Evolutionary conservation across 1,139 yeast genomes (phyloP).

Genomic region (Taphrina flavorubra): DNA sequence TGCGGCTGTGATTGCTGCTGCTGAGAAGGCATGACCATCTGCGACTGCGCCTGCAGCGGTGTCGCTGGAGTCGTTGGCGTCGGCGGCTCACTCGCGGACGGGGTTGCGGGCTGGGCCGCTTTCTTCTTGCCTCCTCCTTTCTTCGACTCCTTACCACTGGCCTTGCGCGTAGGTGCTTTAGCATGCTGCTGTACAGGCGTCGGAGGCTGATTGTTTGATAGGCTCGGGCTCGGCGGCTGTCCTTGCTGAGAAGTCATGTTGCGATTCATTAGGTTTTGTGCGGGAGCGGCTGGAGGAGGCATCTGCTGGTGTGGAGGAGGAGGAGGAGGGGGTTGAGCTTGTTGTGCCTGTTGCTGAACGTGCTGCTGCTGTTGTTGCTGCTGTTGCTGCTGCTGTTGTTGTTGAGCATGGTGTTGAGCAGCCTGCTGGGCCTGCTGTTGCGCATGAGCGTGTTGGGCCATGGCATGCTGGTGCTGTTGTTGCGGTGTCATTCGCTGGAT

Average conservation of each 20-base stretch:
- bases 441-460: conserved; percentile 34
- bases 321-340: conserved; percentile 34
- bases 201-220: conserved; percentile 52
- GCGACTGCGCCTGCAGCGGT: conserved; percentile 49
- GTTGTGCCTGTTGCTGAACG: conserved; percentile 43
- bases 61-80: conserved; percentile 55
- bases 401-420: conserved; percentile 46
- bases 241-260: conserved; percentile 43
- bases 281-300: conserved; percentile 47
- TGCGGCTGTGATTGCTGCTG: conserved; percentile 28
- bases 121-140: conserved; percentile 48
- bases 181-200: conserved; percentile 58
- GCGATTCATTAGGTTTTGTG: conserved; percentile 41
- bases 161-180: conserved; percentile 55
- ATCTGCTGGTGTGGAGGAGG: conserved; percentile 45
- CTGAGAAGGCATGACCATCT: conserved; percentile 19
- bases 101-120: conserved; percentile 47
- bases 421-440: conserved; percentile 41
- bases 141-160: conserved; percentile 49
- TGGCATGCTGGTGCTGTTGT: conserved; percentile 43
- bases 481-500: conserved; percentile 47
- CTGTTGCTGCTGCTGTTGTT: conserved; percentile 43
- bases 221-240: conserved; percentile 52
- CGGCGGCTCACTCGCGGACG: conserved; percentile 52
- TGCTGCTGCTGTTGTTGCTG: conserved; percentile 45